Base-by-base conservation (phyloP, 495 filamentous ascomycete genomes). In the Apiosordaria backusii region DNA sequence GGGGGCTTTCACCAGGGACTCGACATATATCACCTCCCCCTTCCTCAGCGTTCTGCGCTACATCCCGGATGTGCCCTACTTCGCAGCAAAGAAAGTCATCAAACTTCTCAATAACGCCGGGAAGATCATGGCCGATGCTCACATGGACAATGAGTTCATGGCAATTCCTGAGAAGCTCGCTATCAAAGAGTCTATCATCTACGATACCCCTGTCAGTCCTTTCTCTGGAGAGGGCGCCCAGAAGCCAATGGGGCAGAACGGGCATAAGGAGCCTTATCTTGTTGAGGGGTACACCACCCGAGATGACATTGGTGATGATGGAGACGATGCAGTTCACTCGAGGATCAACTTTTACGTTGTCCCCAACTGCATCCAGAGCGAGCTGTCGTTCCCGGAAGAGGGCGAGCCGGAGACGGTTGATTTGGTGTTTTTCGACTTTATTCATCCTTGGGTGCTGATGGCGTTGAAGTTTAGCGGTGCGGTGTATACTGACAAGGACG, bases 341-440 rank as follows among this genome's bases (percentile, higher is more conserved):
- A 82, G 83, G 5, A 88, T 97, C 52, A 76, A 83, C 25, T 92
- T 90, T 74, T 93, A 95, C 75, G 72, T 76, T 4, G 85, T 95
- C 15, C 93, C 94, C 1, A 97, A 96, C 72, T 90, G 88, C 73
- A 86, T 98, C 66, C 89, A 92, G 71, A 74, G 87, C 1, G 73
- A 88, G 57, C 80, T 90, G 40, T 78, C 72, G 1, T 87, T 91
- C 65, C 77, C 85, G 1, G 74, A 75, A 4, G 72, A 72, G 21
- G 64, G 61, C 1, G 79, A 83, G 16, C 91, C 93, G 0, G 84
- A 88, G 70, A 88, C 68, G 0, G 89, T 98, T 1, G 94, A 97
- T 74, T 69, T 99, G 4, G 88, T 97, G 23, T 99, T 95, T 74
- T 82, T 94, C 57, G 93, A 96, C 70, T 99, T 97, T 68, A 89